Evolutionary conservation across 2,329 filamentous ascomycete species (phyloP), one percentile per base, ranked within the genome.

Genomic region (Alternaria alternata): DNA sequence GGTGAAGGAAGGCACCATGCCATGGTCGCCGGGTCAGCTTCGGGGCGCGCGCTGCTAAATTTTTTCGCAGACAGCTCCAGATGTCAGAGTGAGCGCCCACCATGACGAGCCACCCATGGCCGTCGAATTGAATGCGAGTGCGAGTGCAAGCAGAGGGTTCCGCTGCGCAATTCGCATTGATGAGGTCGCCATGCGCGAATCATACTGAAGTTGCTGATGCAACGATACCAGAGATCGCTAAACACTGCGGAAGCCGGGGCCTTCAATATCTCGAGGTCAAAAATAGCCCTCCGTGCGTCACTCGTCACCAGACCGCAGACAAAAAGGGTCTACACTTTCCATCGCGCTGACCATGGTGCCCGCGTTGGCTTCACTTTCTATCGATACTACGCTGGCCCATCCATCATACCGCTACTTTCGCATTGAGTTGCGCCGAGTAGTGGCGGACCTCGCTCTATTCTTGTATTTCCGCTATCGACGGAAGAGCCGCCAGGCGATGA

Each of bases 281-380:
- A 71, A 72, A 73, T 76, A 73, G 72, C 53, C 41, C 54, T 49
- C 49, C 38, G 62, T 66, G 66, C 69, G 58, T 68, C 61, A 58
- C 58, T 39, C 44, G 64, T 67, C 66, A 69, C 63, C 64, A 60
- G 61, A 62, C 53, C 49, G 53, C 30, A 26, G 28, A 46, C 47
- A 53, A 53, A 54, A 58, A 57, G 34, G 34, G 52, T 53, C 57
- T 59, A 52, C 39, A 47, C 59, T 30, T 38, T 38, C 16, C 46
- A 20, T 30, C 51, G 44, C 57, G 58, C 62, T 51, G 55, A 48
- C 51, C 20, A 46, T 56, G 39, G 24, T 56, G 53, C 42, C 28
- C 47, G 49, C 52, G 38, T 36, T 55, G 46, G 59, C 53, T 36
- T 54, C 53, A 57, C 18, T 54, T 41, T 51, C 30, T 26, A 30